Evolutionary conservation across 2,329 filamentous ascomycete species (phyloP).

Genomic region (Ascochyta clinopodiicola): DNA sequence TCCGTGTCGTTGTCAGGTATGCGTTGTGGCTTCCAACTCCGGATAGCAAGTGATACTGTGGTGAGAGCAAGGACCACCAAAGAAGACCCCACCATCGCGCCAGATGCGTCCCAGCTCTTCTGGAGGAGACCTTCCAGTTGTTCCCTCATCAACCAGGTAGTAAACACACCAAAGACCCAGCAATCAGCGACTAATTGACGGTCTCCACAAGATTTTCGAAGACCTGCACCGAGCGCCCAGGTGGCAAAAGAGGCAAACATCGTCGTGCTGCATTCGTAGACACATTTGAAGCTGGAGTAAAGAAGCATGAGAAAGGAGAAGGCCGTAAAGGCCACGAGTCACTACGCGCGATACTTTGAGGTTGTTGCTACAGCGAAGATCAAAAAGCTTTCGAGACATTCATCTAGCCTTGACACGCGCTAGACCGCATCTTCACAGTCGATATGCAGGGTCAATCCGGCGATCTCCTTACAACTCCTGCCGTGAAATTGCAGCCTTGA

Average conservation of each 20-base stretch:
- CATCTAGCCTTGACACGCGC: slow-evolving; percentile 10
- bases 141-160: slow-evolving; percentile 15
- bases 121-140: slow-evolving; percentile 11
- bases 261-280: slow-evolving; percentile 8
- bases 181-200: slow-evolving; percentile 29
- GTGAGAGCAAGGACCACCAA: slow-evolving; percentile 10
- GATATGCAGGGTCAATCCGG: slow-evolving; percentile 15
- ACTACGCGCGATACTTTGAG: slow-evolving; percentile 1
- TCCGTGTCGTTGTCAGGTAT: neutral
- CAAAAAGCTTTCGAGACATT: slow-evolving; percentile 14
- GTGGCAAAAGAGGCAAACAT: slow-evolving; percentile 28
- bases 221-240: slow-evolving; percentile 26
- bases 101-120: slow-evolving; percentile 20
- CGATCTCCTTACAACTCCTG: slow-evolving; percentile 3
- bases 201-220: slow-evolving; percentile 29
- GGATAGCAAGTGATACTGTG: slow-evolving; percentile 21
- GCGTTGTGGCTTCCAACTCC: slow-evolving; percentile 10
- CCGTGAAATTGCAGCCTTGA: neutral
- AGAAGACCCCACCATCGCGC: slow-evolving; percentile 3
- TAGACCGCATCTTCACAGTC: slow-evolving; percentile 16
- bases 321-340: slow-evolving; percentile 7
- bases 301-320: neutral
- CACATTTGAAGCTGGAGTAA: neutral
- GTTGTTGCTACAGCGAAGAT: slow-evolving; percentile 8
- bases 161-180: slow-evolving; percentile 21